Base-by-base conservation (phyloP, 2,329 filamentous ascomycete genomes). In the Helotiales sp. region DNA sequence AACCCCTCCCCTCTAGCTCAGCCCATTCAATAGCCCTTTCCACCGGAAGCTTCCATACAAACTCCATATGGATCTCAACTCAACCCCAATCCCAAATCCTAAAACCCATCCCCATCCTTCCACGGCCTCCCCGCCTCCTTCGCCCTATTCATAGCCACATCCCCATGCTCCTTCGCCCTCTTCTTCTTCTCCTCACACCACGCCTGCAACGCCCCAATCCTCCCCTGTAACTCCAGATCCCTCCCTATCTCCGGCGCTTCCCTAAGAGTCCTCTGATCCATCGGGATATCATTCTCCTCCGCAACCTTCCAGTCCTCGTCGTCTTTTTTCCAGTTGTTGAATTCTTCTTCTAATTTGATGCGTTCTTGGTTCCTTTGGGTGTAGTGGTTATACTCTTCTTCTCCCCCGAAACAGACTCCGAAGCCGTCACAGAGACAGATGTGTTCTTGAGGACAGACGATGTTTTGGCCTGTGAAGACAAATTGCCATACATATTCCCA, bases 401-500 rank as follows among this genome's bases (percentile, higher is more conserved):
- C 62, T 2, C 62, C 62, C n/a, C 69, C 69, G 60, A 70, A 68
- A 50, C 69, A 71, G 4, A 71, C 58, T 0, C 69, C 69, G 56
- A 63, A 71, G 1, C 67, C 69, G 62, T 71, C 69, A 53, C 69
- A 71, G 47, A 69, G 67, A 27, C 69, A 71, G 0, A 69, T 36
- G 58, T 69, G 61, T 25, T 69, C 65, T 22, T 53, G 44, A 1
- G 67, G 63, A 42, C 69, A 70, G 13, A 66, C 46, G 5, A 65
- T 58, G n/a, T 66, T 62, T 17, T 78, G 71, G 62, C 82, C 81
- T 53, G 81, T 81, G 64, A 85, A 86, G 10, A 85, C 82, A 60
- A 85, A 77, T 69, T 88, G 86, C 85, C 85, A 89, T 17, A 85
- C 71, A 64, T 86, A 88, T 67, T 88, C 85, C 68, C 87, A 79